phyloP scores from a whole-genome alignment of 192 early-diverging fungal genomes.

The Umbelopsis vinacea region DNA sequence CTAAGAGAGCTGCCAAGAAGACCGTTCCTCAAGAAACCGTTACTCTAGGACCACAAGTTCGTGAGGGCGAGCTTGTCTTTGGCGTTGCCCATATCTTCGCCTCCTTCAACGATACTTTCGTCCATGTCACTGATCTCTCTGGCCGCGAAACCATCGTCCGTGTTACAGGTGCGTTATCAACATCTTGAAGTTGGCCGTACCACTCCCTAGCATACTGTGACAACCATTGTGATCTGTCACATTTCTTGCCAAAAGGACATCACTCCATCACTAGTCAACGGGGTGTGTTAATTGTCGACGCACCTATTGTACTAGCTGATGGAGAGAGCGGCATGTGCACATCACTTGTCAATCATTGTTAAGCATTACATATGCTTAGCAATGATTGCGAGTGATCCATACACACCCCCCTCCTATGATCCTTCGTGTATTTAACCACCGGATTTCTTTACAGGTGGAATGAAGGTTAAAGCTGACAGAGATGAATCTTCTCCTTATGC shows the following conservation, averaged over 20 bases:
- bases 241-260: conserved; percentile 11
- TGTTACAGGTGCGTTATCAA: conserved; percentile 83
- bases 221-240: neutral
- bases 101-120: conserved; percentile 99
- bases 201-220: neutral
- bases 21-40: conserved; percentile 73
- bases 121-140: conserved; percentile 99
- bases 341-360: neutral
- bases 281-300: too few relatives aligned
- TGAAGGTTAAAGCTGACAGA: conserved; percentile 99
- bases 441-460: conserved; percentile 78
- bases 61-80: conserved; percentile 97
- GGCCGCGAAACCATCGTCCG: conserved; percentile 99
- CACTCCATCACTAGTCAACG: neutral
- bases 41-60: conserved; percentile 95
- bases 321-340: conserved; percentile 17
- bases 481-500: conserved; percentile 99
- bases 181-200: neutral
- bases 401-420: conserved; percentile 41
- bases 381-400: neutral
- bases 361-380: neutral
- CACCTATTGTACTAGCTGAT: neutral
- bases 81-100: conserved; percentile 99
- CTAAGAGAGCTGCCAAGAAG: conserved; percentile 39
- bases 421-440: conserved; percentile 28